Base-by-base conservation (phyloP, 169 alveolate species). In the Babesia microti region DNA sequence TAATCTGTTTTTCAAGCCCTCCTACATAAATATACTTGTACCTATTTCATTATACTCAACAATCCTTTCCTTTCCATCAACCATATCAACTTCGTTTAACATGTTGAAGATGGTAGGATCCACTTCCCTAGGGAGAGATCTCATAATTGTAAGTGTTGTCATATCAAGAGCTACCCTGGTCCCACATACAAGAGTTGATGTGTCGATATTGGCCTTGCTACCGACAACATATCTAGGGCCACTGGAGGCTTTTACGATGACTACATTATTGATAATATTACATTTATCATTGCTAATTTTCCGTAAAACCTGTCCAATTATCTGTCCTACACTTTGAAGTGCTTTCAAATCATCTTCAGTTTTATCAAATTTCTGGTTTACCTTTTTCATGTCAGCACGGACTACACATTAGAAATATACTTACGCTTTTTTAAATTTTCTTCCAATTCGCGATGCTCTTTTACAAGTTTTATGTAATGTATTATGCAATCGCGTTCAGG, bases 171-270 rank as follows among this genome's bases (percentile, higher is more conserved):
- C 92, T 21, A 96, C 98, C 55, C 99, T 89, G 26, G 96, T 79
- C 29, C 99, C 99, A 7, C 96, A 79, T 22, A 76, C 88, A 35
- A 93, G 80, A 48, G 79, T 76, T 17, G 83, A 50, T 51, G 87
- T 83, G 63, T 93, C 95, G 23, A 94, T 63, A 65, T 91, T 90
- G 11, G 94, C 81, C 59, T 94, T 92, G 57, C 93, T 85, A 44
- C 97, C 96, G 18, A 94, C 98, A 19, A 94, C 98, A 76, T 91
- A 93, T 46, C 98, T 86, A 12, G 98, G 97, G 0, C 98, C 98
- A 49, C 89, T 84, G 43, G 95, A 87, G 18, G 95, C 91, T 78
- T 94, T 93, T 12, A 90, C 97, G 23, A 94, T 91, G 75, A 72
- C 89, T 72, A 63, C 21, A 30, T 0, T 39, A 35, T 35, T 28